Evolutionary conservation across 345 rosid genomes (phyloP).

Genomic region (Euphorbia lathyris): DNA sequence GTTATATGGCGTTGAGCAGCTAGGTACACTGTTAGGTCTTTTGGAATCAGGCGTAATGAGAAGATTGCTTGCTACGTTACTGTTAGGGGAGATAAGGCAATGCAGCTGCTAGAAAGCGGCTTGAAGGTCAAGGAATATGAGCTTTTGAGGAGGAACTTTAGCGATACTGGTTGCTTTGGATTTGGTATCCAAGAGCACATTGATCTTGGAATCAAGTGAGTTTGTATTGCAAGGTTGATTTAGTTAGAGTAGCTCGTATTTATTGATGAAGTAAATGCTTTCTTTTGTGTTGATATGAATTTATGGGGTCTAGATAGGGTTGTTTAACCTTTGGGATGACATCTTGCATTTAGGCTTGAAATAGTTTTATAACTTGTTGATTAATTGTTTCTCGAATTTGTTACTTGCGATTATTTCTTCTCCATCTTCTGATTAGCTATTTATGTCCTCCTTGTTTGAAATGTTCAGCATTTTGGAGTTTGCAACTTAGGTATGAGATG

Average conservation of each 20-base stretch:
- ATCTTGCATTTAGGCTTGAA: not conserved
- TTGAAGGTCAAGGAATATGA: constrained; percentile 95
- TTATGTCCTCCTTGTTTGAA: not conserved
- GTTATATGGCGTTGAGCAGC: constrained; percentile 38
- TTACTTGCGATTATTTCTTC: not conserved
- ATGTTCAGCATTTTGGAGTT: not conserved
- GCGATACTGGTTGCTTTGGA: constrained; percentile 96
- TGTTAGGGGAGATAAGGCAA: constrained; percentile 97
- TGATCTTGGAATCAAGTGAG: constrained; percentile 95
- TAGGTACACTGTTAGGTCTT: constrained; percentile 94
- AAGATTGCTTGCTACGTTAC: constrained; percentile 97
- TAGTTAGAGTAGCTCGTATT: not conserved
- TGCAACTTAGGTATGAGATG: not conserved
- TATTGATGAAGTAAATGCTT: not conserved
- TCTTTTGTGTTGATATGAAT: not conserved
- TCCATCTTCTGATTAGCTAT: not conserved
- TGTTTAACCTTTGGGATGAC: not conserved
- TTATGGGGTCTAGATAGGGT: not conserved
- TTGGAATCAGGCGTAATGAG: constrained; percentile 93
- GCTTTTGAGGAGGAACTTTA: constrained; percentile 88
- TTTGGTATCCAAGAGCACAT: constrained; percentile 98
- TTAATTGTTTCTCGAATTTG: not conserved
- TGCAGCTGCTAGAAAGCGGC: constrained; percentile 98
- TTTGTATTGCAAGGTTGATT: not conserved
- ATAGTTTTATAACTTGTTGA: not conserved